phyloP scores from a whole-genome alignment of 805 yeast species.

The Candida broadrunensis region DNA sequence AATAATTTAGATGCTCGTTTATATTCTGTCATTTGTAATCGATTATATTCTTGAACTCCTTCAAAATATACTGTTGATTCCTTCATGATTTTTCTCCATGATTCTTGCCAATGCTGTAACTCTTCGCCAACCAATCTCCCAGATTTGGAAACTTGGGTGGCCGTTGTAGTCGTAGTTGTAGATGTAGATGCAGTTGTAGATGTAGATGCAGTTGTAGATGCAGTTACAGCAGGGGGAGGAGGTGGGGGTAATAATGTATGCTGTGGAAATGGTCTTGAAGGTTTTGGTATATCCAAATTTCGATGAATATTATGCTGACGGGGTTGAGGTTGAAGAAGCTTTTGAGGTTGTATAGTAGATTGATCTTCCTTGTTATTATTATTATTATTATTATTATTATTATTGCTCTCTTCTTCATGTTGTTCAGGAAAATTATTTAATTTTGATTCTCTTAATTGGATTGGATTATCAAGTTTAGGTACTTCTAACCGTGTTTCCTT shows the following conservation, averaged over 20 bases:
- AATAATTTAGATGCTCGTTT: slow-evolving; percentile 44
- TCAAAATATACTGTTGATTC: slow-evolving; percentile 63
- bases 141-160: slow-evolving; percentile 7
- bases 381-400: too few species aligned
- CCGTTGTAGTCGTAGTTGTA: too few species aligned
- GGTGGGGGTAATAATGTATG: not conserved
- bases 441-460: too few species aligned
- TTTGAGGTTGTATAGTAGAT: not conserved
- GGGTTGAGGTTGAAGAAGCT: not conserved
- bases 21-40: slow-evolving; percentile 32
- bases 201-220: slow-evolving; percentile 3
- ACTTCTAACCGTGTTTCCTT: too few species aligned
- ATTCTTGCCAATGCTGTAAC: slow-evolving; percentile 57
- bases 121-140: slow-evolving; percentile 42
- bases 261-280: not conserved
- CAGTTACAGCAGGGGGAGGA: not conserved
- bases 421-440: too few species aligned
- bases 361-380: too few species aligned
- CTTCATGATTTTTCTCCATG: slow-evolving; percentile 62
- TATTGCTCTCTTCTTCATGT: too few species aligned
- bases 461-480: too few species aligned
- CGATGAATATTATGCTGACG: not conserved
- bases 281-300: not conserved
- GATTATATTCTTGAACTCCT: slow-evolving; percentile 39
- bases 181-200: not conserved